Percentiles rank a stretch among this genome's conserved stretches.
Evolutionary conservation across 78 protist genomes (phyloP).

Genomic region (Thecamonas trahens): DNA sequence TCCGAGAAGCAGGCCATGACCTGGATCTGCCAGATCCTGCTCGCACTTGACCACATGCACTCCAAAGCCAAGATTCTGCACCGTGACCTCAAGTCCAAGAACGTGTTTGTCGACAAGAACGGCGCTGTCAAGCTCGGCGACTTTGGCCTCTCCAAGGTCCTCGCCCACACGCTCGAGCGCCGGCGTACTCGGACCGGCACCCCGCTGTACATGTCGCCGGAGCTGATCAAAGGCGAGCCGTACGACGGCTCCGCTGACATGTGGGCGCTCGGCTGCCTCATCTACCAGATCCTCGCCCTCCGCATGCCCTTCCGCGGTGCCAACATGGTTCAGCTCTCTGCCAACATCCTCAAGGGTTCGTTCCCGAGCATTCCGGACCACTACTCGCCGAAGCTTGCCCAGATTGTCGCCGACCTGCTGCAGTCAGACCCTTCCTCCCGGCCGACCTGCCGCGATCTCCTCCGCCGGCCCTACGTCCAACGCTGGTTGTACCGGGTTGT

Average conservation of each 20-base stretch:
- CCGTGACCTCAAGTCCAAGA: constrained; percentile 61
- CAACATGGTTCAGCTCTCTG: constrained; percentile 7
- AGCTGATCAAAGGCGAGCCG: constrained; percentile 15
- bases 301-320: constrained; percentile 37
- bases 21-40: constrained; percentile 3
- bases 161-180: neutral
- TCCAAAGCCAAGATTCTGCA: constrained; percentile 15
- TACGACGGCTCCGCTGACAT: constrained; percentile 25
- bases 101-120: constrained; percentile 36
- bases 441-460: too few relatives aligned
- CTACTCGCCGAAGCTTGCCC: too few relatives aligned
- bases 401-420: too few relatives aligned
- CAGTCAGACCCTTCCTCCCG: too few relatives aligned
- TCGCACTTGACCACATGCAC: constrained; percentile 14
- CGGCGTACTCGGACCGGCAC: constrained; percentile 43
- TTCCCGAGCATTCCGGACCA: neutral
- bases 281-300: constrained; percentile 48
- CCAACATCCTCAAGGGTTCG: constrained; percentile 9
- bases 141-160: constrained; percentile 36
- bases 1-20: constrained; percentile 11
- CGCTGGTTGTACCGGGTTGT: too few relatives aligned
- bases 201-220: constrained; percentile 57
- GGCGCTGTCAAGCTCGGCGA: constrained; percentile 40
- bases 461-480: too few relatives aligned
- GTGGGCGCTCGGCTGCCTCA: constrained; percentile 63